Conservation (phyloP, 768 basidiomycete species). For the Leccinum arenicola region DNA sequence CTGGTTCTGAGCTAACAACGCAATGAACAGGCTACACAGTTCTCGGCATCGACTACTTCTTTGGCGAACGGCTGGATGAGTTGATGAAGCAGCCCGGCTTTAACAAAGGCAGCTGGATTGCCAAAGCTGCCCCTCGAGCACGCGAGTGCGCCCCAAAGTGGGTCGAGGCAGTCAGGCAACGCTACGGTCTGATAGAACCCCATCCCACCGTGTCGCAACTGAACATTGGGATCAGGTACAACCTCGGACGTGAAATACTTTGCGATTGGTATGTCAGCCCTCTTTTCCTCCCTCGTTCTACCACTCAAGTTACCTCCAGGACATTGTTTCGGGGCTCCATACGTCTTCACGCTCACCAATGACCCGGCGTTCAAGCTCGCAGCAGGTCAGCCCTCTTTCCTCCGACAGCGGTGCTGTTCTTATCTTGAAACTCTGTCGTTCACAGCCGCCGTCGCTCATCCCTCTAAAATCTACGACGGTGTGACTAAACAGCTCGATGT, state of each 20-base stretch:
- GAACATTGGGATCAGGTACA: constrained; percentile 8
- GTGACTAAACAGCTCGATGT: constrained; percentile 36
- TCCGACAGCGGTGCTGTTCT: not conserved
- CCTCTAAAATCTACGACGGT: constrained; percentile 28
- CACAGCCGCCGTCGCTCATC: constrained; percentile 56
- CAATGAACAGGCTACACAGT: constrained; percentile 42
- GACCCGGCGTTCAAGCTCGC: constrained; percentile 39
- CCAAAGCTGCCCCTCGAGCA: constrained; percentile 35
- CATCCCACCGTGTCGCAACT: constrained; percentile 8
- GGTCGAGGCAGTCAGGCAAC: constrained; percentile 48
- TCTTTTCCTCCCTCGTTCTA: not conserved
- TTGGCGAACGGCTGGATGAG: constrained; percentile 50
- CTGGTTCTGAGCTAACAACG: not conserved
- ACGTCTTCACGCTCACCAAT: constrained; percentile 44
- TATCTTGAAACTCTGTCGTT: not conserved
- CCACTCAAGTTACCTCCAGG: constrained; percentile 30
- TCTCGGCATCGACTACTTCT: constrained; percentile 61
- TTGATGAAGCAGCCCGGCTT: constrained; percentile 38
- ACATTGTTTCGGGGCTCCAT: constrained; percentile 59
- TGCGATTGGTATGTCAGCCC: constrained; percentile 38
- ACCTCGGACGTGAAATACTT: constrained; percentile 37
- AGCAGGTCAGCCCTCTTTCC: constrained; percentile 37
- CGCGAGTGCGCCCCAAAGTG: constrained; percentile 44
- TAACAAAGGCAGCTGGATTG: constrained; percentile 43
- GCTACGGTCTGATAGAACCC: constrained; percentile 39